Conservation (phyloP, 352 stramenopile genomes). For the Halophytophthora batemanensis region DNA sequence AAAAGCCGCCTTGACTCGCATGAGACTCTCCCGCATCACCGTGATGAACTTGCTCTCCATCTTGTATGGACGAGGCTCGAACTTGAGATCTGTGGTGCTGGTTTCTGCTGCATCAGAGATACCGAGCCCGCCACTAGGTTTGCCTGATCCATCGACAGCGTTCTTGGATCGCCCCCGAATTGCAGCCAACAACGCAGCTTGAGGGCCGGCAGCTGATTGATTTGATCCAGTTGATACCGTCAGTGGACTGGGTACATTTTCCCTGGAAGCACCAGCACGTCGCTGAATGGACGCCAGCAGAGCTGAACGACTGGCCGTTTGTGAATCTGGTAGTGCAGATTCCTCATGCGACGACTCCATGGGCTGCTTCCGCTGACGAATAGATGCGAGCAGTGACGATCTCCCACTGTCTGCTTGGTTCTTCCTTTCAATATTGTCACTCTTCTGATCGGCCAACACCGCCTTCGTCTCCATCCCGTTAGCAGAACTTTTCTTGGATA, state of each 20-base stretch:
- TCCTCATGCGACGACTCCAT: background rate
- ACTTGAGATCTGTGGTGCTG: conserved; percentile 15
- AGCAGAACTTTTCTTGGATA: background rate
- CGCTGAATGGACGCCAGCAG: conserved; percentile 14
- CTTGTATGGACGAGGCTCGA: conserved; percentile 43
- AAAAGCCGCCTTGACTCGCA: conserved; percentile 48
- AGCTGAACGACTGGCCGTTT: conserved; percentile 4
- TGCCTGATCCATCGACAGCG: background rate
- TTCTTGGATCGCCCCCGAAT: conserved; percentile 20
- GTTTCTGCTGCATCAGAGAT: background rate
- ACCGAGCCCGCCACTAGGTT: background rate
- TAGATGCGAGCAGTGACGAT: conserved; percentile 14
- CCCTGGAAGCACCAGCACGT: background rate
- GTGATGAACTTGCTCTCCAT: conserved; percentile 59
- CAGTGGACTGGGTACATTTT: background rate
- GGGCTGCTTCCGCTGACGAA: conserved; percentile 11
- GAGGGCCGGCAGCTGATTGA: background rate
- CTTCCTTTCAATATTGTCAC: background rate
- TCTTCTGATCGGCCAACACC: background rate
- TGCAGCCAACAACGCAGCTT: conserved; percentile 29
- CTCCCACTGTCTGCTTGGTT: conserved; percentile 5
- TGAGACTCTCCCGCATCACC: conserved; percentile 41
- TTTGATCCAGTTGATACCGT: conserved; percentile 1
- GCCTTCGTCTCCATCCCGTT: background rate
- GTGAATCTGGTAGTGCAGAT: background rate